Evolutionary conservation across 345 rosid genomes (phyloP), one percentile per base, ranked within the genome.

Genomic region (Geranium brycei): DNA sequence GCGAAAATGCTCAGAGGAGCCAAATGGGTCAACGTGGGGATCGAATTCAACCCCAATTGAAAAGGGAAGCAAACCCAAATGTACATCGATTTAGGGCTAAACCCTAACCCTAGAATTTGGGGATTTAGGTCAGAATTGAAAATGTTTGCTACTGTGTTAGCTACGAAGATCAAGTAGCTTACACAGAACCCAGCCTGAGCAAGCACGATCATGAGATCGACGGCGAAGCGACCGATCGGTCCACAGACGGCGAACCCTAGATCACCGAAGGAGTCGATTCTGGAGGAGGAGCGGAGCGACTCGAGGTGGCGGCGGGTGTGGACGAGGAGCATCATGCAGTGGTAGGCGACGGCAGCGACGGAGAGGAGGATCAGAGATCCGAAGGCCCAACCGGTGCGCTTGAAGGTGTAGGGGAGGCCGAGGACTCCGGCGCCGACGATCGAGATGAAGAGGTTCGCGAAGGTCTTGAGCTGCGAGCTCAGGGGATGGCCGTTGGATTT

Each of bases 1-100:
- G 98, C 95, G 66, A 91, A 87, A 13, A 91, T 89, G 72, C 98
- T 91, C 68, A 89, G 68, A 38, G 96, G 98, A 8, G 98, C 98
- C 77, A 87, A 67, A 75, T 89, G 91, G 69, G 98, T 89, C 69
- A 91, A 74, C 3, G 86, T 81, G 58, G 83, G 71, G 35, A 91
- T 75, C 0, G 95, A 89, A 79, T 80, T 91, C 59, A 89, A 60
- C 17, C 89, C 96, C 51, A 91, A 76, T 57, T 91, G 96, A 65
- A 91, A 89, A 0, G 95, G 98, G 18, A 91, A 83, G 68, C 87
- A 85, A 14, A 77, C 87, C 92, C 91, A 87, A 38, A 89, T 75
- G 70, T 71, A 85, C 51, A 82, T 72, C 58, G 73, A 78, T 74
- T 87, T 89, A 0, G 83, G 75, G 11, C 95, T 71, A 0, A 83